These are phyloP conservation scores for Epicoccum nigrum DNA, from an alignment of 2,329 filamentous ascomycete genomes.

Conservation along the genomic window DNA sequence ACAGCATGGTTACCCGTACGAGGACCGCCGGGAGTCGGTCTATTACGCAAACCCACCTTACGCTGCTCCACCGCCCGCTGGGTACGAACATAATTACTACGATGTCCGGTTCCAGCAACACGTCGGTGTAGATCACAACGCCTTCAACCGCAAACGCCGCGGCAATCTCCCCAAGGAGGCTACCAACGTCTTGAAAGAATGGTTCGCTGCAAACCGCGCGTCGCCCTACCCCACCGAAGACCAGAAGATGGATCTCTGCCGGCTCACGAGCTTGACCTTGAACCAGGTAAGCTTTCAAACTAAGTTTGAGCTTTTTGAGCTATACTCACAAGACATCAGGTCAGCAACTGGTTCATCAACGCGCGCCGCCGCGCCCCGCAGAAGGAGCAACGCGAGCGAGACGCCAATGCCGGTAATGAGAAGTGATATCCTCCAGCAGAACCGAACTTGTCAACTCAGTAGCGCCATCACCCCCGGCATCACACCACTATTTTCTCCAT, in stretches of 20 bases:
- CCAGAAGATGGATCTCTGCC: slow-evolving; percentile 82
- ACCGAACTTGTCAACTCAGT: neutral
- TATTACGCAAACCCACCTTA: slow-evolving; percentile 29
- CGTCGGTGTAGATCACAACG: slow-evolving; percentile 35
- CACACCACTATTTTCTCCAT: slow-evolving; percentile 4
- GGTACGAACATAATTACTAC: slow-evolving; percentile 29
- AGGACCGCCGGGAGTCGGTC: slow-evolving; percentile 25
- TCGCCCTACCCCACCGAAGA: slow-evolving; percentile 89
- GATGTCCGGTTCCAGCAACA: slow-evolving; percentile 41
- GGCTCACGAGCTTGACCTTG: slow-evolving; percentile 76
- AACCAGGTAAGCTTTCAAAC: slow-evolving; percentile 64
- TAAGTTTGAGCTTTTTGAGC: neutral
- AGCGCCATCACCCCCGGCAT: neutral
- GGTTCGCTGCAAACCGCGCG: slow-evolving; percentile 63
- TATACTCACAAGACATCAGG: slow-evolving; percentile 46
- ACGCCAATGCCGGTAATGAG: slow-evolving; percentile 21
- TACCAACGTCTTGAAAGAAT: slow-evolving; percentile 78
- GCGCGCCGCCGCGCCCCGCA: slow-evolving; percentile 64
- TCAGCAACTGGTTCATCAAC: slow-evolving; percentile 84
- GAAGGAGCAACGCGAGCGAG: slow-evolving; percentile 39
- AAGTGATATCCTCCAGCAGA: neutral
- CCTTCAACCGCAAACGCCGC: slow-evolving; percentile 62
- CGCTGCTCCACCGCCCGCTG: slow-evolving; percentile 13
- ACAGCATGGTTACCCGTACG: slow-evolving; percentile 26
- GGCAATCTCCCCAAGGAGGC: slow-evolving; percentile 92